A percentile compares a stretch with the other conserved stretches of the same genome.
Conservation (phyloP, 371 early-diverging fungal species). For the Phascolomyces articulosus region DNA sequence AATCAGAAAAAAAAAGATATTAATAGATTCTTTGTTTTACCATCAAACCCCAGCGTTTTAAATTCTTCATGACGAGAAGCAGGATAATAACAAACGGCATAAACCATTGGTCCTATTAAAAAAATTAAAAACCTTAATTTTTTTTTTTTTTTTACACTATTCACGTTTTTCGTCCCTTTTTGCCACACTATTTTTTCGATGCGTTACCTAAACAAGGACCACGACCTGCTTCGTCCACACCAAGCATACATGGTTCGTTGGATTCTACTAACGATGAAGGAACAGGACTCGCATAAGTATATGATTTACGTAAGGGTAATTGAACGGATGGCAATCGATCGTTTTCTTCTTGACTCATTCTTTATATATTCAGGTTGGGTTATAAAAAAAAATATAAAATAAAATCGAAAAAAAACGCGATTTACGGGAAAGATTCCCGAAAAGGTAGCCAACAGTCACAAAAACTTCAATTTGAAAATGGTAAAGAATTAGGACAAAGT, state of each 20-base stretch:
- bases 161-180: neutral
- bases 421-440: neutral
- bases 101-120: constrained; percentile 92
- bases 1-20: no score
- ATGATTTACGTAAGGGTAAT: constrained; percentile 40
- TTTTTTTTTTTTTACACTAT: neutral
- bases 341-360: neutral
- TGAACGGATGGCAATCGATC: constrained; percentile 38
- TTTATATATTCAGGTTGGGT: no score
- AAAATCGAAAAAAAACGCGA: neutral
- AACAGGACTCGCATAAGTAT: constrained; percentile 36
- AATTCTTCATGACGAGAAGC: constrained; percentile 63
- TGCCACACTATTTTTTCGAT: neutral
- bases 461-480: neutral
- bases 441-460: neutral
- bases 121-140: neutral
- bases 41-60: constrained; percentile 77
- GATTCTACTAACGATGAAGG: constrained; percentile 26
- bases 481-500: no score
- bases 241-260: constrained; percentile 75
- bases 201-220: constrained; percentile 95
- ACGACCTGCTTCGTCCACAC: constrained; percentile 99
- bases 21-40: constrained; percentile 43
- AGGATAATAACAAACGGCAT: constrained; percentile 84
- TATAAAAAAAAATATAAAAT: no score